phyloP scores from a whole-genome alignment of 2,329 filamentous ascomycete genomes.

The Ascochyta clinopodiicola region DNA sequence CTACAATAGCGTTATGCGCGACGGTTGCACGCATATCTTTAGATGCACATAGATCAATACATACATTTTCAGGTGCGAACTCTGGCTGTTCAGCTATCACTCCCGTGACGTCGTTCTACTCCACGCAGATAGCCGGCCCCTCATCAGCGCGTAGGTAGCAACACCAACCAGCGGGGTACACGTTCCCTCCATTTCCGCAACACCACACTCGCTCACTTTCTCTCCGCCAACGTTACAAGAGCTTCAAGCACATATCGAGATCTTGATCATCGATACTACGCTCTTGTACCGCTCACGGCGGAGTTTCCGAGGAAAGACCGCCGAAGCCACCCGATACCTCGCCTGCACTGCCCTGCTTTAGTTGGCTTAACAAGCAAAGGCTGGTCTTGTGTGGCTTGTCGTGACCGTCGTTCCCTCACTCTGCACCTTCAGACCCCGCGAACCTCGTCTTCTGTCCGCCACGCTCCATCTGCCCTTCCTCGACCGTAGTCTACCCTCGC shows the following conservation, averaged over 20 bases:
- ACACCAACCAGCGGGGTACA: constrained; percentile 25
- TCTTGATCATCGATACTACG: constrained; percentile 16
- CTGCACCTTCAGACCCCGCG: not conserved
- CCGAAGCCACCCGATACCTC: constrained; percentile 10
- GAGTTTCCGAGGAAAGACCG: constrained; percentile 12
- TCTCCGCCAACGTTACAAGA: constrained; percentile 36
- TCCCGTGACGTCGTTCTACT: constrained; percentile 19
- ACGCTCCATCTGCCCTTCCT: not conserved
- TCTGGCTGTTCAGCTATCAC: not conserved
- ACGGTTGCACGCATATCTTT: not conserved
- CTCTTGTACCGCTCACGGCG: constrained; percentile 37
- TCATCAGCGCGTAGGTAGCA: not conserved
- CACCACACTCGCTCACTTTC: constrained; percentile 22
- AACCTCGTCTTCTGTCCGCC: not conserved
- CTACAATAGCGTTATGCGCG: not conserved
- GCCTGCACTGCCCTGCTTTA: constrained; percentile 7
- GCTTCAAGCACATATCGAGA: constrained; percentile 26
- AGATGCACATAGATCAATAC: constrained; percentile 15
- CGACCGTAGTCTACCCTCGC: not conserved
- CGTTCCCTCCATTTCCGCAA: not conserved
- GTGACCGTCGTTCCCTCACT: not conserved
- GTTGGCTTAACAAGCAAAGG: constrained; percentile 16
- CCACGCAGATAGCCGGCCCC: constrained; percentile 15
- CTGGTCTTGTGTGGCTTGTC: not conserved
- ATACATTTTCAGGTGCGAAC: constrained; percentile 10